Base-by-base conservation (phyloP, 2,329 filamentous ascomycete genomes). In the Chrysoporthe cubensis region DNA sequence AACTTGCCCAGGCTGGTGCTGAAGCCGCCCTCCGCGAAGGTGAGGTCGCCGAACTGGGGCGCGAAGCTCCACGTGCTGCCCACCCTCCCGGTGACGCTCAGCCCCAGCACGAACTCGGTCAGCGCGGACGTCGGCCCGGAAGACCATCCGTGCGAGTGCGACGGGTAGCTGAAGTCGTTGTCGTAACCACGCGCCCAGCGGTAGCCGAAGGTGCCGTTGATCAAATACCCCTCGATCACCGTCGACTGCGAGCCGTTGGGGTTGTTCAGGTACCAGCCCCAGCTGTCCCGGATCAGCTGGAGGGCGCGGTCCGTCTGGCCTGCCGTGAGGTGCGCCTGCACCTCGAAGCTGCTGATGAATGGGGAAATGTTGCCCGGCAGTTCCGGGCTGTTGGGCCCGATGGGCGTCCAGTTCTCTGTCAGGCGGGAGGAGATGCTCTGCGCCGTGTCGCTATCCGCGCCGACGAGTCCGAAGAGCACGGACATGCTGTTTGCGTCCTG, bases 401-500 rank as follows among this genome's bases (percentile, higher is more conserved):
- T 84, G 3, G 81, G 79, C 0, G 80, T 83, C 87, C 86, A 88
- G 74, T 86, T 87, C 7, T 79, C 72, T 0, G 79, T 80, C 4
- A 88, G 78, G 14, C 74, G 76, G 2, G 77, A 71, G 2, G 83
- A 83, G 59, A 88, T 83, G 21, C 72, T 72, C 40, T 77, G 72
- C 9, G 80, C 76, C 56, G 75, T 52, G 9, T 71, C 74, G 26
- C 74, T 77, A 8, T 76, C 71, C 26, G 75, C 70, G 67, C 78
- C 72, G 3, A 82, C 76, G 4, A 88, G 73, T 2, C 78, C 80
- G 67, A 85, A 85, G 50, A 84, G 76, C 3, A 88, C 76, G 0
- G 85, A 82, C 75, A 88, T 80, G 64, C 83, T 81, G 75, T 90
- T 90, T 14, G 82, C 86, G 70, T 89, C 87, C 76, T 91, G 87